Evolutionary conservation across 2,329 filamentous ascomycete genomes (phyloP), one percentile per base, ranked within the genome.

Genomic region (Fusarium sp.): DNA sequence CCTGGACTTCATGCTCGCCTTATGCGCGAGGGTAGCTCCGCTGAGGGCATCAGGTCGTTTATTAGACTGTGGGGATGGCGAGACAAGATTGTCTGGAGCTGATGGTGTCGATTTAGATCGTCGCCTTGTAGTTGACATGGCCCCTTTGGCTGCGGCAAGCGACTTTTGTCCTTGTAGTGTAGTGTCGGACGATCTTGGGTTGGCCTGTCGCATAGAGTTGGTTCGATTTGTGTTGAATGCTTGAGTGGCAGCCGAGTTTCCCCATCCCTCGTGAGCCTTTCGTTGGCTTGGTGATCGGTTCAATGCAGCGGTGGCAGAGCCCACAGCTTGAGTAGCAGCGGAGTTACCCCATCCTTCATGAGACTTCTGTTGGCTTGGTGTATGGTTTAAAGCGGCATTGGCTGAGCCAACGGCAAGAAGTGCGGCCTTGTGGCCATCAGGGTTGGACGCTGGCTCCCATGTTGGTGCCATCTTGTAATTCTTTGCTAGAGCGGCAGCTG

Each of bases 361-460:
- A 3, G 73, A 65, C 20, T 59, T 72, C 11, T 66, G 65, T 16
- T 70, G 53, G 44, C 55, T 44, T 60, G 70, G 41, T 51, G 58
- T 18, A 52, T 69, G 51, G 62, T 75, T 79, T 36, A 77, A 69
- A 15, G 76, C 72, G 38, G 76, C 73, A 42, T 71, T 75, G 34
- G 80, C 80, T 13, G 80, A 81, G 3, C 77, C 77, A 28, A 79
- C 77, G 18, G 92, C 92, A 28, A 92, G 81, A 11, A 93, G 76
- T 6, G 93, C 93, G 47, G 93, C 92, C 76, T 91, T 92, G 51
- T 91, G 89, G 36, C 91, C 91, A 50, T 89, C 87, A 13, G 87
- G 81, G 74, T 87, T 91, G 57, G 85, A 80, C 60, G 89, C 83
- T 10, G 89, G 88, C 67, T 91, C 84, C 88, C 89, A 91, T 9